Base-by-base conservation (phyloP, 169 alveolate genomes). In the Plasmodium knowlesi region DNA sequence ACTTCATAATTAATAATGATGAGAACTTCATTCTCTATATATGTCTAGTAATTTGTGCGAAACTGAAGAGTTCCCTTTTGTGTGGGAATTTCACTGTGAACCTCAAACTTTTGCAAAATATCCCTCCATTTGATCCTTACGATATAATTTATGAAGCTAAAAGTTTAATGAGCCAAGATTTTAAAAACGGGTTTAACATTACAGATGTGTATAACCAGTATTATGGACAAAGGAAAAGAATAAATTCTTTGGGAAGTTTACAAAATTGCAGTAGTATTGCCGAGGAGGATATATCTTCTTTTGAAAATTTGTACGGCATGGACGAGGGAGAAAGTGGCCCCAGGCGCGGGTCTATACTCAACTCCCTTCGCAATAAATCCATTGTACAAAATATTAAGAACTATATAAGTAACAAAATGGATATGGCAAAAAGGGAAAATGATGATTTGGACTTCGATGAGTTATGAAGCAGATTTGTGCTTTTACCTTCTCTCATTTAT, bases 71-170 rank as follows among this genome's bases (percentile, higher is more conserved):
- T 72, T 81, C 84, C 39, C 39, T 91, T 70, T 25, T 91, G 57
- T 82, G 92, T 82, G 95, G 95, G 28, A 91, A 91, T 32, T 91
- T 91, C 61, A 91, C 85, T 37, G 95, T 91, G 14, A 91, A 91
- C 67, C 67, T 91, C 39, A 91, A 91, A 73, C 92, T 91, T n/a
- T 53, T 91, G 39, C 95, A 91, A 82, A 91, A 91, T 74, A 91
- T 91, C 28, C 95, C 95, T 8, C 95, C 91, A 34, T 91, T 91
- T 72, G 95, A 91, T 82, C 95, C 95, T 28, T 91, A 57, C 72
- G 95, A 91, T 32, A 81, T 91, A 28, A 91, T 82, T 37, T 81
- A 54, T 82, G 92, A 91, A 70, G 95, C 95, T 34, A 91, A 91
- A 82, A 50, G 54, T 46, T 72, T 91, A 81, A 80, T 91, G 92